A percentile compares a stretch with the other conserved stretches of the same genome.
Evolutionary conservation across 1,284 basidiomycete species (phyloP).

Genomic region (Papiliotrema laurentii): DNA sequence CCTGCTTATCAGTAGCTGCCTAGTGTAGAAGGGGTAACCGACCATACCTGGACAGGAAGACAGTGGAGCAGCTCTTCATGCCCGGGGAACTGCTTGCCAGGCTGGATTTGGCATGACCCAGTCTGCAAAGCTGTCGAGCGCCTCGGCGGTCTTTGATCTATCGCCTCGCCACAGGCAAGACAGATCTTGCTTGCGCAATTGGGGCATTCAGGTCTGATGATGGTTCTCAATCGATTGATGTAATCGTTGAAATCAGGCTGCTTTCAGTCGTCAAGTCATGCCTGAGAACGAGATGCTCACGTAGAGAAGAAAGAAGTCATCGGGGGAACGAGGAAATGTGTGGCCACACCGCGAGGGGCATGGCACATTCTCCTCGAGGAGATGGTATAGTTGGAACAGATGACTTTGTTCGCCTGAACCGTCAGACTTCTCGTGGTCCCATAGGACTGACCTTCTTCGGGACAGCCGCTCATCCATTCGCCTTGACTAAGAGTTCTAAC

Average conservation of each 20-base stretch:
- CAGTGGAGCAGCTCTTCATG: conserved; percentile 74
- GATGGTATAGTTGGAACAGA: conserved; percentile 74
- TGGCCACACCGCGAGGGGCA: conserved; percentile 71
- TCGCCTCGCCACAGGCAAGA: conserved; percentile 72
- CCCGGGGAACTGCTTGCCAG: conserved; percentile 23
- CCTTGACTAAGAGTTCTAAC: conserved; percentile 82
- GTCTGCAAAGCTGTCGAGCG: background rate
- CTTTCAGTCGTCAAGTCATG: background rate
- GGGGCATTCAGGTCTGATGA: conserved; percentile 60
- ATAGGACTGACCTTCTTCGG: conserved; percentile 60
- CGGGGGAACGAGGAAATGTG: conserved; percentile 57
- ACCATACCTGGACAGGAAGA: conserved; percentile 60
- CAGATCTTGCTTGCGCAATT: conserved; percentile 66
- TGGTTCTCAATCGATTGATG: conserved; percentile 58
- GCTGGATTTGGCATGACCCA: background rate
- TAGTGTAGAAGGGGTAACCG: background rate
- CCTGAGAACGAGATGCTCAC: conserved; percentile 52
- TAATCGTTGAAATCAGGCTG: conserved; percentile 69
- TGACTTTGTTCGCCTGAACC: conserved; percentile 69
- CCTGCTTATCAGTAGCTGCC: conserved; percentile 49
- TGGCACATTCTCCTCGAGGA: conserved; percentile 61
- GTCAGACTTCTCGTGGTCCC: no score
- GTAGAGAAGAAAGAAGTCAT: conserved; percentile 73
- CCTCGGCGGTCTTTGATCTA: conserved; percentile 1
- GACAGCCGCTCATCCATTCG: conserved; percentile 95